Percentiles rank a stretch among this genome's conserved stretches.
Evolutionary conservation across 345 rosid genomes (phyloP).

Genomic region (Luvunga scandens): DNA sequence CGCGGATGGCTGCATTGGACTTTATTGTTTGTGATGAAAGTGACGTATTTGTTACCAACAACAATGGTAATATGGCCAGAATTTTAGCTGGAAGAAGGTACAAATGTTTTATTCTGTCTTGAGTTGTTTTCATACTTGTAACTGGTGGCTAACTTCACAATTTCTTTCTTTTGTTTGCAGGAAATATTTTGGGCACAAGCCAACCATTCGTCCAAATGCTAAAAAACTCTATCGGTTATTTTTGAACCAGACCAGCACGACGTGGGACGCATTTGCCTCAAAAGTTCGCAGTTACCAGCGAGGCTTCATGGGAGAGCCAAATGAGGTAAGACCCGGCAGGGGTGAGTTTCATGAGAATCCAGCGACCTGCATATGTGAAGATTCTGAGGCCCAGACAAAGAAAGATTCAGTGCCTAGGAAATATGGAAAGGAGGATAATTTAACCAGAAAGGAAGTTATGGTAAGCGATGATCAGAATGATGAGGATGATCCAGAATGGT

Average conservation of each 20-base stretch:
- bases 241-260: constrained; percentile 54
- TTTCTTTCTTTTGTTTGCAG: constrained; percentile 33
- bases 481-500: constrained; percentile 58
- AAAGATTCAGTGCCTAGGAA: constrained; percentile 39
- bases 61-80: constrained; percentile 96
- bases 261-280: constrained; percentile 91
- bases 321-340: constrained; percentile 87
- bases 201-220: constrained; percentile 92
- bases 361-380: constrained; percentile 80
- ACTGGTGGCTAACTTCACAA: constrained; percentile 13
- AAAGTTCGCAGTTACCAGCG: constrained; percentile 65
- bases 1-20: constrained; percentile 99
- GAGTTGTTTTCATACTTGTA: neutral
- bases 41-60: constrained; percentile 93
- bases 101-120: constrained; percentile 5
- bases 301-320: constrained; percentile 98
- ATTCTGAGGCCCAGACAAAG: constrained; percentile 43
- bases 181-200: constrained; percentile 93
- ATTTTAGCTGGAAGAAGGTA: constrained; percentile 96
- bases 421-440: constrained; percentile 39
- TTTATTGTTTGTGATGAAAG: constrained; percentile 94
- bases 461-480: constrained; percentile 38
- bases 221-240: constrained; percentile 78
- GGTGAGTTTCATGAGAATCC: constrained; percentile 99
- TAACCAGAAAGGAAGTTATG: constrained; percentile 30